Evolutionary conservation across 331 rosid genomes (phyloP), one percentile per base, ranked within the genome.

Genomic region (Arachis monticola): DNA sequence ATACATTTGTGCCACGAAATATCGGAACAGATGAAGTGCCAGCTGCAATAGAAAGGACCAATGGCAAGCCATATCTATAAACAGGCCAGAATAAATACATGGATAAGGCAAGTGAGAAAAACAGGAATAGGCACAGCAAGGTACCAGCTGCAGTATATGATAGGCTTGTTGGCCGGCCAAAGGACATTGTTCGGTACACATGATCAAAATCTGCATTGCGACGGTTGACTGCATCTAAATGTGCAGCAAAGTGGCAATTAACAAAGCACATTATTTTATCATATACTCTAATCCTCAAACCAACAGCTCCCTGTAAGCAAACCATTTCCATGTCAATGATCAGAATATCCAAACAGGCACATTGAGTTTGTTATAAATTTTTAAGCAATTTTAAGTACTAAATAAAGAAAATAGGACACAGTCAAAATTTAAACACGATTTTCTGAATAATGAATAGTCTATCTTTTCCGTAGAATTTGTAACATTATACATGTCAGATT

Each of bases 191-290:
- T 55, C 91, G 95, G 69, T 86, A 94, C 63, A 94, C 99, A 87
- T 88, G 87, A 81, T 90, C 97, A 42, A 94, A 94, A 84, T 94
- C 99, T 46, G 93, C 91, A 82, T 94, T 94, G 60, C 99, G 97
- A 71, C 99, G 97, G 79, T 73, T 70, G 69, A 94, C 97, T 65
- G 96, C 99, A 65, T 94, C 99, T 75, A 86, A 82, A 86, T 94
- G 99, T 62, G 99, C 99, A 66, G 99, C 99, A 82, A 94, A 94
- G 91, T 94, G 99, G 81, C 99, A 94, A 86, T 90, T 94, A 53
- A 94, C 91, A 78, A 91, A 90, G 89, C 99, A 92, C 88, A 92
- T 77, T 79, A 82, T 80, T 75, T 90, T 86, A 76, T 77, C 93
- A 75, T 85, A 94, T 78, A 94, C 89, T 87, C 99, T 88, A 76